Conservation (phyloP, 805 yeast genomes). For the Monosporozyma servazzii region DNA sequence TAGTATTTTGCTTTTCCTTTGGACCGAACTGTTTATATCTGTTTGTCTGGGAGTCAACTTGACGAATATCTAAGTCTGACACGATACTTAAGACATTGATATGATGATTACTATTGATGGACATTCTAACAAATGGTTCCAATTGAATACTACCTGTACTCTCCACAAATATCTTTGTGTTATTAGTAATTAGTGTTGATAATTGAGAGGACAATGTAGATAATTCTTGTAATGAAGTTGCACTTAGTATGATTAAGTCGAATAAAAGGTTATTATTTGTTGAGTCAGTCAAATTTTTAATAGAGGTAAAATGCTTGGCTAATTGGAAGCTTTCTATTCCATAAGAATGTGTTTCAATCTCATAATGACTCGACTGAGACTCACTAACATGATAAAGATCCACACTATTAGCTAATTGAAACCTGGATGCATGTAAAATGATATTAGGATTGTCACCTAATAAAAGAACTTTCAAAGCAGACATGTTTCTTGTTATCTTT, state of each 20-base stretch:
- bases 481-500: slow-evolving; percentile 3
- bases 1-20: slow-evolving; percentile 31
- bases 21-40: slow-evolving; percentile 27
- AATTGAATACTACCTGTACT: slow-evolving; percentile 63
- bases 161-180: slow-evolving; percentile 53
- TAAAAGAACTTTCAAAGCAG: slow-evolving; percentile 23
- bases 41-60: slow-evolving; percentile 20
- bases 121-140: slow-evolving; percentile 55
- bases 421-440: slow-evolving; percentile 25
- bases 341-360: slow-evolving; percentile 21
- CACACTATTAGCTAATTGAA: slow-evolving; percentile 30
- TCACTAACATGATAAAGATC: slow-evolving; percentile 25
- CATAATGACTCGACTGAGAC: slow-evolving; percentile 16
- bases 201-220: slow-evolving; percentile 35
- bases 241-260: slow-evolving; percentile 40
- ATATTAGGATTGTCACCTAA: slow-evolving; percentile 27
- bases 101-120: slow-evolving; percentile 31
- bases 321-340: slow-evolving; percentile 22
- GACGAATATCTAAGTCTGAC: slow-evolving; percentile 51
- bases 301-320: slow-evolving; percentile 22
- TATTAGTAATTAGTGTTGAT: slow-evolving; percentile 31
- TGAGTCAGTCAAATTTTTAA: slow-evolving; percentile 10
- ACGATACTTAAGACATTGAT: slow-evolving; percentile 45
- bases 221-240: slow-evolving; percentile 43
- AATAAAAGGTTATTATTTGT: slow-evolving; percentile 8